Evolutionary conservation across 1,139 yeast species (phyloP), one percentile per base, ranked within the genome.

Genomic region (Lodderomyces pseudojiufengensis): DNA sequence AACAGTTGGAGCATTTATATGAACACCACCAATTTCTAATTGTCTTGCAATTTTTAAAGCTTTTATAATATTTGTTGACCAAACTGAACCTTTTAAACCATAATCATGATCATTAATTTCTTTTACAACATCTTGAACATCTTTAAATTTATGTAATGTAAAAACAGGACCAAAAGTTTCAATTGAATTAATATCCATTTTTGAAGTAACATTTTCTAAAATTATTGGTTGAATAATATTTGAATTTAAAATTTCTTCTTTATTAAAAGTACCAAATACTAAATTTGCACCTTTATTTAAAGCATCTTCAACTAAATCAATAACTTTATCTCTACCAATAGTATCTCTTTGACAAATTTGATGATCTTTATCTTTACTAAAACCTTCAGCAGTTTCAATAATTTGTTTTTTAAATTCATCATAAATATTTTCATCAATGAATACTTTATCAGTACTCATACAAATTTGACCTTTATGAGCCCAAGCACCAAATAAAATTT

Each of bases 81-180:
- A 78, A 3, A 79, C 62, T 0, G 82, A 65, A 3, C 76, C 70
- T 39, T 79, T 76, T 31, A 78, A 59, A 0, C 83, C 83, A 44
- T 63, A 66, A 1, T 50, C 47, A 23, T 50, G 49, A 4, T 44
- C 46, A 45, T 72, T 73, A 13, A 65, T 41, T 8, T 43, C 40
- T 2, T 43, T 41, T 7, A 71, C 43, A 3, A 66, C 53, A 3
- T 49, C 45, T n/a, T 61, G 58, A 23, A 58, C 55, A 24, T 67
- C 57, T 0, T 38, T 30, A 31, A 59, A 77, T 32, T 53, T 56
- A 32, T 57, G 44, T 11, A 76, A 45, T 26, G 63, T 49, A 8
- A 71, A 56, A 1, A 73, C 61, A 0, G 82, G 80, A 2, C 78
- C 80, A 56, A 75, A 75, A 1, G 62, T 52, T 45, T 75, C 80